A percentile compares a stretch with the other conserved stretches of the same genome.
phyloP scores from a whole-genome alignment of 139 green algal genomes.

The Yamagishiella unicocca region DNA sequence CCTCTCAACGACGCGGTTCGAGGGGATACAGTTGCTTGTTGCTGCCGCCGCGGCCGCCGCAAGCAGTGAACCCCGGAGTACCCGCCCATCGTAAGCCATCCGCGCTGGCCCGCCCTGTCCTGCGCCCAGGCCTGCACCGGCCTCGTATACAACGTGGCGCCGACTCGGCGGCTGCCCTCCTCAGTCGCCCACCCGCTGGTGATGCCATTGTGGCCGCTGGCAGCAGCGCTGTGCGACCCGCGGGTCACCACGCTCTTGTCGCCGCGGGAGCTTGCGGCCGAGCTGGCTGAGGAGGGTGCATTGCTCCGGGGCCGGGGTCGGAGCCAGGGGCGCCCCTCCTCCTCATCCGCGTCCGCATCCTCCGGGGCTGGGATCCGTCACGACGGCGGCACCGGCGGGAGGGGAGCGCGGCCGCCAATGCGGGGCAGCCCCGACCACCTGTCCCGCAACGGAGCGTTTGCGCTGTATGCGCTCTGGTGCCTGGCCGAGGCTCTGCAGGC shows the following conservation, averaged over 20 bases:
- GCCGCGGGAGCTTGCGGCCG: not conserved
- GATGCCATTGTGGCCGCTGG: slow-evolving; percentile 27
- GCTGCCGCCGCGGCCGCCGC: not conserved
- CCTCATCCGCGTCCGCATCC: too few species aligned
- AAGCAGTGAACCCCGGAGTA: too few species aligned
- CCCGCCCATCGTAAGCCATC: too few species aligned
- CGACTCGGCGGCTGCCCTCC: not conserved
- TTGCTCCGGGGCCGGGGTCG: not conserved
- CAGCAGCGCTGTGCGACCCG: slow-evolving; percentile 6
- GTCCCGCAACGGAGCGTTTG: not conserved
- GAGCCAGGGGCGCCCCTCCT: not conserved
- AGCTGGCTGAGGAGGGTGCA: not conserved
- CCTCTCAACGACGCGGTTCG: not conserved
- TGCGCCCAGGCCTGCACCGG: not conserved
- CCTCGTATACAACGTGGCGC: slow-evolving; percentile 25
- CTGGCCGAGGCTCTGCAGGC: not conserved
- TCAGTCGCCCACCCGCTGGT: slow-evolving; percentile 21
- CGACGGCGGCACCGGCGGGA: not conserved
- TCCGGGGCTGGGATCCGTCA: too few species aligned
- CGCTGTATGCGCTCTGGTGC: slow-evolving; percentile 25
- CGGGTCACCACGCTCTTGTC: not conserved
- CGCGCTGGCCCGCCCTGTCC: not conserved
- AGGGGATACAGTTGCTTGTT: not conserved
- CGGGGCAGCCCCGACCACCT: slow-evolving; percentile 17
- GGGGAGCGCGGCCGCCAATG: not conserved